Base-by-base conservation (phyloP, 352 stramenopile species). In the Globisporangium heterothallicum region DNA sequence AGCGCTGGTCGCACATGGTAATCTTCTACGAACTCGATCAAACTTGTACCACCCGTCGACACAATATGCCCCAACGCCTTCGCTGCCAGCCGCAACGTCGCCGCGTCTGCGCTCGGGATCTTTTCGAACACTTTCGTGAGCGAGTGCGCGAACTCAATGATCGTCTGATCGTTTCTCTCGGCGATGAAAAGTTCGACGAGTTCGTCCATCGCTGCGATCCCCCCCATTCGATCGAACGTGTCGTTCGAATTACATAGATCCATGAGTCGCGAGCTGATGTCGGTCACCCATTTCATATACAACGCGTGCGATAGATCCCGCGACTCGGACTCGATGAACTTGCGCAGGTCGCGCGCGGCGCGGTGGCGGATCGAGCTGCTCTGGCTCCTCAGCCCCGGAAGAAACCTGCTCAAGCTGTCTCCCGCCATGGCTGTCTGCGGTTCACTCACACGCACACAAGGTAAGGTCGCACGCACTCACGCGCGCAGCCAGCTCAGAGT, bases 1-100 rank as follows among this genome's bases (percentile, higher is more conserved):
- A 94, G 80, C 53, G 84, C 84, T 3, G 84, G 84, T 24, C 87
- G 88, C 35, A 94, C 80, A 63, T 94, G 82, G 56, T 94, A 93
- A 22, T 94, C 82, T 29, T 94, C 84, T 24, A 94, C 80, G 57
- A 94, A 94, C 55, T 94, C 84, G 35, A 94, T 92, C 21, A 94
- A 61, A 27, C 78, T 90, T 30, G 84, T 94, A 7, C 84, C 84
- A 25, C 82, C 84, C 0, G 82, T 92, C 6, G 82, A 93, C 22
- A 94, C 82, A 32, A 94, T 91, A 57, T 94, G 84, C n/a, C 84
- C 84, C 0, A 94, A 59, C 22, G 82, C 84, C 55, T 92, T 92
- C 35, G 81, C 66, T 3, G 81, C 82, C 18, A 91, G 61, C 9
- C 80, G 78, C 41, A 94, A 63, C 53, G 84, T 93, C 21, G 78